Evolutionary conservation across 2,329 filamentous ascomycete genomes (phyloP), one percentile per base, ranked within the genome.

Genomic region (Diaporthe sp.): DNA sequence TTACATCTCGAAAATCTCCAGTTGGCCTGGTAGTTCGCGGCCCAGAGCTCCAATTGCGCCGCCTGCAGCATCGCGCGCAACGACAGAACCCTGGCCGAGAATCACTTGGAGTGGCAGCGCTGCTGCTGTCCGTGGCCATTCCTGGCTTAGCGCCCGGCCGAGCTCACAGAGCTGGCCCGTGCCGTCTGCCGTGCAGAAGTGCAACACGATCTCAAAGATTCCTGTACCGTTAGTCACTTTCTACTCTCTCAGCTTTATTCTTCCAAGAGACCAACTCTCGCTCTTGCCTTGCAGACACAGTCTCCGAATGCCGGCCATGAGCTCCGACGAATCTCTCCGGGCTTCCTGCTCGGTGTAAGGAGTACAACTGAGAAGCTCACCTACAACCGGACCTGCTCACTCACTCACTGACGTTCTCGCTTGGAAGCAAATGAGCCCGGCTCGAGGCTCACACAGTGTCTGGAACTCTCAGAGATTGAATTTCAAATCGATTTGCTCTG

Each of bases 1-100:
- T 53, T 53, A 70, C 71, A 69, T 73, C 65, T 75, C 65, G 73
- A 73, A 73, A 66, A 73, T 70, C 63, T 70, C 70, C 70, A 71
- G 55, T 37, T 51, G 47, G 56, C 44, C 56, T 63, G 37, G 39
- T 53, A 27, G 51, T 58, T 51, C 32, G 71, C 55, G 35, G 61
- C 61, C 53, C 37, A 70, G 61, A 71, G 72, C 72, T 74, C 72
- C 58, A 72, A 65, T 47, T 69, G 73, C 69, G 69, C 58, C 59
- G 39, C 59, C 59, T 65, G 70, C 58, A 55, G 59, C 61, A 66
- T 66, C 73, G 51, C 73, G 59, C 63, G 59, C 69, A 74, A 50
- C 50, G 59, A 72, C 59, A 68, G 39, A 53, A 51, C 50, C 71
- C 71, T 50, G 42, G 71, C 50, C 71, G 59, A 51, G 63, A 51